These are phyloP conservation scores for Septoria petroselini DNA, from an alignment of 2,329 filamentous ascomycete species.

Conservation along the genomic window DNA sequence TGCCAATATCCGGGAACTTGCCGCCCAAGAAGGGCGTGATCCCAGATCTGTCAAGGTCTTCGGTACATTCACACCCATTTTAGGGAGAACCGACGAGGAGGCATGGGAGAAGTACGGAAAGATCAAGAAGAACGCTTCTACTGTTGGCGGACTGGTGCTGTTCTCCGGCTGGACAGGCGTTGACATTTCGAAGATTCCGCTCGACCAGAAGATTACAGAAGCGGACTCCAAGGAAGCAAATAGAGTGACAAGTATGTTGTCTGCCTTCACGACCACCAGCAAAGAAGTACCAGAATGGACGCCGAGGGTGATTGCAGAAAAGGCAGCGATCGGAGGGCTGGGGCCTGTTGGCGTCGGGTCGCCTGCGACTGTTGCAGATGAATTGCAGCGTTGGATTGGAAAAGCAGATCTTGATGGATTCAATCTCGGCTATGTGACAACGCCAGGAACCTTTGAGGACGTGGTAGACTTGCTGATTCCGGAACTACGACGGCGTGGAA, in stretches of 20 bases:
- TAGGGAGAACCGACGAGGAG: slow-evolving; percentile 64
- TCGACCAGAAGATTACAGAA: slow-evolving; percentile 57
- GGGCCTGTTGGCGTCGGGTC: slow-evolving; percentile 51
- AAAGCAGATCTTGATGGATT: slow-evolving; percentile 46
- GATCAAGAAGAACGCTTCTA: slow-evolving; percentile 58
- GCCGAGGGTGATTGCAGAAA: slow-evolving; percentile 47
- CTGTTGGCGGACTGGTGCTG: slow-evolving; percentile 65
- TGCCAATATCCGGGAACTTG: slow-evolving; percentile 58
- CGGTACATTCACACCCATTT: slow-evolving; percentile 61
- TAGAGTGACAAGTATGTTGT: slow-evolving; percentile 37
- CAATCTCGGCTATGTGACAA: slow-evolving; percentile 49
- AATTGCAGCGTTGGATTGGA: slow-evolving; percentile 48
- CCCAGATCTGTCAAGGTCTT: slow-evolving; percentile 64
- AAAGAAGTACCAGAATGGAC: slow-evolving; percentile 50
- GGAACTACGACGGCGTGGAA: slow-evolving; percentile 43
- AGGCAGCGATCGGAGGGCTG: slow-evolving; percentile 50
- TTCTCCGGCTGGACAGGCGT: slow-evolving; percentile 73
- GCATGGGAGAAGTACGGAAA: slow-evolving; percentile 62
- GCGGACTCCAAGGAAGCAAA: slow-evolving; percentile 55
- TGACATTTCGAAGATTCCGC: slow-evolving; percentile 55
- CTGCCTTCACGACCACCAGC: slow-evolving; percentile 41
- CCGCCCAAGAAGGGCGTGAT: slow-evolving; percentile 52
- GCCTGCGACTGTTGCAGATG: slow-evolving; percentile 47
- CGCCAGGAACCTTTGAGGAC: slow-evolving; percentile 53
- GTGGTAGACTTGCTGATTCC: slow-evolving; percentile 51